phyloP scores from a whole-genome alignment of 2,329 filamentous ascomycete genomes.

The Aspergillaceae sp. region DNA sequence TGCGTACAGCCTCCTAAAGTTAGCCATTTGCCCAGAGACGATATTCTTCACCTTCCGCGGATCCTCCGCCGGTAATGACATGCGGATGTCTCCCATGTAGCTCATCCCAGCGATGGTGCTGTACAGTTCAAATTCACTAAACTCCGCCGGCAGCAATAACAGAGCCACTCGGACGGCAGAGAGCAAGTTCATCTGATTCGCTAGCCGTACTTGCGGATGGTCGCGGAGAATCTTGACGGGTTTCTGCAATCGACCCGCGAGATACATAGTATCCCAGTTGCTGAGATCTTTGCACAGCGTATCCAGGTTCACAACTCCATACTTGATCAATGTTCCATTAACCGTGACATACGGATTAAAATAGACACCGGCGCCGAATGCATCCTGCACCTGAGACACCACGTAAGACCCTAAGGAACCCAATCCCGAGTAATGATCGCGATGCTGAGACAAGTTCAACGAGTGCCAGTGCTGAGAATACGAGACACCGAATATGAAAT shows the following conservation, averaged over 20 bases:
- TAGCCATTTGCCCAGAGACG: constrained; percentile 78
- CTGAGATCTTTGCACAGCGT: constrained; percentile 79
- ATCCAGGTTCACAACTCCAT: constrained; percentile 90
- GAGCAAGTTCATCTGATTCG: constrained; percentile 91
- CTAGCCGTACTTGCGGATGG: constrained; percentile 80
- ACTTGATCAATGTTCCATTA: constrained; percentile 94
- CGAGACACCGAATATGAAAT: constrained; percentile 94
- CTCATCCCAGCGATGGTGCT: constrained; percentile 84
- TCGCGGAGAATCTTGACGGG: constrained; percentile 96
- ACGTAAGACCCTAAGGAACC: constrained; percentile 75
- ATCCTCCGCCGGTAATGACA: constrained; percentile 83
- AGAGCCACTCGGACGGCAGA: constrained; percentile 85
- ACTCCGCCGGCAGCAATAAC: constrained; percentile 70
- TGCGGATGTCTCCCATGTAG: constrained; percentile 93
- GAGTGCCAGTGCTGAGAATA: constrained; percentile 96
- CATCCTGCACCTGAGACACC: constrained; percentile 78
- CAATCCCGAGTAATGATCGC: constrained; percentile 83
- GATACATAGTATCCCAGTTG: constrained; percentile 88
- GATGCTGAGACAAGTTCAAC: constrained; percentile 78
- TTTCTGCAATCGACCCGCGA: constrained; percentile 94
- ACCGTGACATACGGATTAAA: constrained; percentile 94
- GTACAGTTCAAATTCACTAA: constrained; percentile 83
- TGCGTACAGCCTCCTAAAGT: constrained; percentile 85
- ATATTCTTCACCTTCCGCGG: constrained; percentile 91
- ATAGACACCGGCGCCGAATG: constrained; percentile 86